Evolutionary conservation across 257 asterid species (phyloP), one percentile per base, ranked within the genome.

Genomic region (Eustoma russellianum): DNA sequence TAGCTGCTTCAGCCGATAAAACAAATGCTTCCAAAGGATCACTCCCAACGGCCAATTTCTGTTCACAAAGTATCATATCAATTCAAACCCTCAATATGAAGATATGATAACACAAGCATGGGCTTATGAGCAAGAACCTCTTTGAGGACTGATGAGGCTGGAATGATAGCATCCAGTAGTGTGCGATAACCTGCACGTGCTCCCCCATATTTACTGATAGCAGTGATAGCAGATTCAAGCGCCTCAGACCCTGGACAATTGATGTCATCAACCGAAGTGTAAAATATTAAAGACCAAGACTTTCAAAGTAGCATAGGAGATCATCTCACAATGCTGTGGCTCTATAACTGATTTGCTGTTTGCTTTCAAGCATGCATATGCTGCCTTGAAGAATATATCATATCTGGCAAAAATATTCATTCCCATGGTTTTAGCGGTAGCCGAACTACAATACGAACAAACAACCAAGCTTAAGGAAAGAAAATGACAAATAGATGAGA

Each of bases 131-230:
- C 33, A 53, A 69, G 44, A 48, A 91, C 98, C 98, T 91, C 94
- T 54, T 82, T 87, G 41, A 91, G 87, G 45, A 68, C 82, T 18
- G 81, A 66, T 14, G 76, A 77, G 11, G 98, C 98, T 52, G 98
- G 98, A 64, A 87, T 77, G 63, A 91, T 93, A 50, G 96, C 98
- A 70, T 91, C 96, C 77, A 87, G 66, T 57, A 91, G 62, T 11
- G 98, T 91, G 54, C 98, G 91, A 33, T 77, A 84, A 55, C 98
- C 98, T n/a, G 81, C 95, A 67, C 75, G 79, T 50, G 98, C 98
- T 60, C 96, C 96, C 5, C 96, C 96, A 61, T 91, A 91, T 74
- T 80, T 91, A 73, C 92, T 80, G 65, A 91, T 94, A 18, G 96
- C 96, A 73, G 77, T 75, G 28, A 87, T 81, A 48, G 85, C 98